Conservation (phyloP, 192 early-diverging fungal genomes). For the Entomortierella beljakovae region DNA sequence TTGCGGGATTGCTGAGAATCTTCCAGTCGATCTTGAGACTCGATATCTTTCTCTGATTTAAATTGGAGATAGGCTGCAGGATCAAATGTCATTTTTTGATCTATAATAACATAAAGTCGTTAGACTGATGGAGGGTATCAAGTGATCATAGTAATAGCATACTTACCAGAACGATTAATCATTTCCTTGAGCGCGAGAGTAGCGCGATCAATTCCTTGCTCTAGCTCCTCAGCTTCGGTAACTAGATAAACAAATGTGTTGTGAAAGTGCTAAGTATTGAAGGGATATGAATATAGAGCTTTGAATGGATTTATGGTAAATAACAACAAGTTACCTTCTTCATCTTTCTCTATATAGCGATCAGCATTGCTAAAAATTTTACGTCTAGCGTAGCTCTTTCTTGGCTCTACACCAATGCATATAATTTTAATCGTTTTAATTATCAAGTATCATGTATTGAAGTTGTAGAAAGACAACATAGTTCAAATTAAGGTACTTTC, state of each 20-base stretch:
- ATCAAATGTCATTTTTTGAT: slow-evolving; percentile 51
- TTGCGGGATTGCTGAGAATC: slow-evolving; percentile 45
- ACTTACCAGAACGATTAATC: slow-evolving; percentile 33
- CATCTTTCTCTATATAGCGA: slow-evolving; percentile 32
- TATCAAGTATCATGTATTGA: not conserved
- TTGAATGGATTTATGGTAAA: too few relatives aligned
- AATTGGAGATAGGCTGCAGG: slow-evolving; percentile 51
- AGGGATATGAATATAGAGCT: too few relatives aligned
- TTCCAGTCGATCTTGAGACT: slow-evolving; percentile 31
- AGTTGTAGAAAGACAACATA: not conserved
- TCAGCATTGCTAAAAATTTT: slow-evolving; percentile 48
- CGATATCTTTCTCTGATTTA: slow-evolving; percentile 51
- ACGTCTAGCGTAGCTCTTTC: slow-evolving; percentile 43
- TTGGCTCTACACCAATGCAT: slow-evolving; percentile 30
- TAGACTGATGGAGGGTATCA: not conserved
- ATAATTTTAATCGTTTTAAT: too few relatives aligned
- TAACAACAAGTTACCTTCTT: slow-evolving; percentile 43
- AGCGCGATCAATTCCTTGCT: slow-evolving; percentile 50
- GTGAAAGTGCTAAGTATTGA: too few relatives aligned
- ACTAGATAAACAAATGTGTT: slow-evolving; percentile 29
- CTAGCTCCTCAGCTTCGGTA: slow-evolving; percentile 43
- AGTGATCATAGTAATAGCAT: not conserved
- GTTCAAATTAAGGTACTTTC: not conserved
- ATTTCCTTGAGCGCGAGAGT: slow-evolving; percentile 46
- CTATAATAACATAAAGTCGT: slow-evolving; percentile 1